These are phyloP conservation scores for Skeletonema grethae DNA, from an alignment of 108 stramenopile species.

Conservation along the genomic window DNA sequence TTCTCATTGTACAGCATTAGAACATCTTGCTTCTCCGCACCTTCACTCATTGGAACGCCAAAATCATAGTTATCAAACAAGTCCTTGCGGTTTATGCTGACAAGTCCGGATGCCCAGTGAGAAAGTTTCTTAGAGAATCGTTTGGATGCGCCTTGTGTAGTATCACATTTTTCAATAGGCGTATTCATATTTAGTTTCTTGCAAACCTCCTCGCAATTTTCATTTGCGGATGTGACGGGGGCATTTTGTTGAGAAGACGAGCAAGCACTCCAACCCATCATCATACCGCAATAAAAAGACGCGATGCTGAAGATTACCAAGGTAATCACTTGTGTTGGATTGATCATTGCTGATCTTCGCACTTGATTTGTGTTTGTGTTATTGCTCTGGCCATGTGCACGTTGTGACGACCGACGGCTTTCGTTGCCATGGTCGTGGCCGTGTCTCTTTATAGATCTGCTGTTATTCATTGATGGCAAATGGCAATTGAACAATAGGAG, in stretches of 20 bases:
- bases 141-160: neutral
- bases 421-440: neutral
- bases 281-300: neutral
- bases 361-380: neutral
- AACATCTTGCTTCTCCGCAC: conserved; percentile 14
- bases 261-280: neutral
- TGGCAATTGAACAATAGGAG: too few species aligned
- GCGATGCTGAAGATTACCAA: neutral
- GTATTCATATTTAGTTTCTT: neutral
- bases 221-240: neutral
- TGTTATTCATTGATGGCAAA: neutral
- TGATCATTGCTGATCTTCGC: neutral
- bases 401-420: neutral
- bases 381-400: too few species aligned
- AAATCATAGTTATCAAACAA: conserved; percentile 41
- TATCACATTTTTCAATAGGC: neutral
- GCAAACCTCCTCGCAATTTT: neutral
- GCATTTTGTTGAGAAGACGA: neutral
- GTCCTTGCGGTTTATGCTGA: conserved; percentile 23
- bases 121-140: conserved; percentile 7
- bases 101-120: conserved; percentile 32
- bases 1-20: conserved; percentile 31
- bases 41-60: conserved; percentile 31
- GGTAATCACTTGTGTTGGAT: neutral
- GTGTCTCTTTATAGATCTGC: neutral